A percentile compares a stretch with the other conserved stretches of the same genome.
These are phyloP conservation scores for Acacia melanoxylon DNA, from an alignment of 306 rosid genomes.

Conservation along the genomic window DNA sequence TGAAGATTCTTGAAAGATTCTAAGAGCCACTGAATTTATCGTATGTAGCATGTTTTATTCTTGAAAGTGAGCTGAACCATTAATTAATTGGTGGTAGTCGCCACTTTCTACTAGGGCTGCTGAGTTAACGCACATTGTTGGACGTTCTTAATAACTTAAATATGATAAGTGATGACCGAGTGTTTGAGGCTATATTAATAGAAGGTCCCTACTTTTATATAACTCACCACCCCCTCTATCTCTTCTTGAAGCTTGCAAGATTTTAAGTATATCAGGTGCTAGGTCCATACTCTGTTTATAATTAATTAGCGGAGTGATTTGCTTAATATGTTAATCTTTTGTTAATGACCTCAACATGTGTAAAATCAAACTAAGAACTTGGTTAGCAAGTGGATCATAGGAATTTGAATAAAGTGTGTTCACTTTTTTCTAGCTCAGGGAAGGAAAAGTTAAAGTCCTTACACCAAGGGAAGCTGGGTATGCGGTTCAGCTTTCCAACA, in stretches of 20 bases:
- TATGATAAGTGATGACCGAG: not conserved
- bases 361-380: not conserved
- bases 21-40: conserved; percentile 23
- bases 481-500: conserved; percentile 88
- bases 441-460: conserved; percentile 75
- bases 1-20: conserved; percentile 1
- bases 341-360: not conserved
- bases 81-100: not conserved
- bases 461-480: conserved; percentile 92
- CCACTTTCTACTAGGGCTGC: not conserved
- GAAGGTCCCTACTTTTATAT: not conserved
- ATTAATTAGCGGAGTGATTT: not conserved
- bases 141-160: conserved; percentile 4
- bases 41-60: not conserved
- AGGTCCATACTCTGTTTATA: not conserved
- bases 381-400: not conserved
- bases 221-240: not conserved
- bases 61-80: conserved; percentile 3
- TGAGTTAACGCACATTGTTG: not conserved
- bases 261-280: not conserved
- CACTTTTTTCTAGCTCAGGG: conserved; percentile 61
- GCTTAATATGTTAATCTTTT: not conserved
- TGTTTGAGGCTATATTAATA: not conserved
- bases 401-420: conserved; percentile 13
- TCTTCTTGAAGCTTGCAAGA: not conserved